A percentile compares a stretch with the other conserved stretches of the same genome.
Evolutionary conservation across 1,284 basidiomycete species (phyloP).

Genomic region (Agroathelia rolfsii): DNA sequence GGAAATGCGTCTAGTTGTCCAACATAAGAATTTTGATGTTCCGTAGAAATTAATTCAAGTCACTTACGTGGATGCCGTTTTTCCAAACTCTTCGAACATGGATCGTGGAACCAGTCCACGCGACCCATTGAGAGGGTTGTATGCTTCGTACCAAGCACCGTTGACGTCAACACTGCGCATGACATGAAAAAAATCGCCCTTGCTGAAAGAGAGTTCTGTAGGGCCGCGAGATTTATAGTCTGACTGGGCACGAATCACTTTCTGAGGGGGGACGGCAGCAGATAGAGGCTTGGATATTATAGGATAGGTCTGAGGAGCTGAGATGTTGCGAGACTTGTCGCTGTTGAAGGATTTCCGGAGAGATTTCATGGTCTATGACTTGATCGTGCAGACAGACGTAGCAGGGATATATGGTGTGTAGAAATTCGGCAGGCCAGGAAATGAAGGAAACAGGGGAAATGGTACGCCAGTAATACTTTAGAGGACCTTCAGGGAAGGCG

Average conservation of each 20-base stretch:
- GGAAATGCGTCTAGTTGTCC: conserved; percentile 30
- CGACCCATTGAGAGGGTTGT: conserved; percentile 87
- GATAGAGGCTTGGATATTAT: conserved; percentile 58
- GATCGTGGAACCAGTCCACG: conserved; percentile 83
- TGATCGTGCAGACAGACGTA: no score
- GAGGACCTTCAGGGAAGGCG: no score
- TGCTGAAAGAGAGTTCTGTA: conserved; percentile 83
- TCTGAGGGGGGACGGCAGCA: conserved; percentile 80
- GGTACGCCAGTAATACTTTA: no score
- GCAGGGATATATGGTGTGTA: no score
- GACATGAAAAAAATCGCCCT: conserved; percentile 98
- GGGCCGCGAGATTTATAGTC: conserved; percentile 67
- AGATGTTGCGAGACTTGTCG: conserved; percentile 58
- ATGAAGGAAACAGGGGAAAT: no score
- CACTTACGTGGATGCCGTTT: conserved; percentile 55
- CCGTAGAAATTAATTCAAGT: conserved; percentile 3
- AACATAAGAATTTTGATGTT: conserved; percentile 7
- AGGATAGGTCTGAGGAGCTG: conserved; percentile 55
- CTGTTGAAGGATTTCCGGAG: conserved; percentile 77
- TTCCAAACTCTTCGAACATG: conserved; percentile 84
- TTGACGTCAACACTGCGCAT: conserved; percentile 57
- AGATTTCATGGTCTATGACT: conserved; percentile 63
- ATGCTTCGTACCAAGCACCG: conserved; percentile 72
- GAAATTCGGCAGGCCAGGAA: no score
- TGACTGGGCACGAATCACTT: conserved; percentile 84